These are phyloP conservation scores for Dunaliella salina DNA, from an alignment of 163 green algal genomes.

Conservation along the genomic window DNA sequence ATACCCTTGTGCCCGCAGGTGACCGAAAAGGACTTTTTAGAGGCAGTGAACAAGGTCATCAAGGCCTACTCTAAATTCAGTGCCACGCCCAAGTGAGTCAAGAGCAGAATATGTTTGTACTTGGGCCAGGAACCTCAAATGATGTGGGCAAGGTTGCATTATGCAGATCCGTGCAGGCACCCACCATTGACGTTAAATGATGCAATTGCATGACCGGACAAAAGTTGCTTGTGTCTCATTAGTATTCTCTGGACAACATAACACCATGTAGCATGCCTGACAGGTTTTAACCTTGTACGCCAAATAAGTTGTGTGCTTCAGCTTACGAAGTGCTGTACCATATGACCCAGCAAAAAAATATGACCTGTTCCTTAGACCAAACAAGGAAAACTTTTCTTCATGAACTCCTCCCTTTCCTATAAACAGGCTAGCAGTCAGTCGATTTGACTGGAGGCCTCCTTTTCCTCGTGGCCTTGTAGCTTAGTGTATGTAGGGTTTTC, in stretches of 20 bases:
- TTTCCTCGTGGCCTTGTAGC: not conserved
- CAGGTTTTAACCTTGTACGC: too few relatives aligned
- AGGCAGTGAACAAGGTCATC: slow-evolving; percentile 96
- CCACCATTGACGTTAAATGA: not conserved
- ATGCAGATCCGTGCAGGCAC: not conserved
- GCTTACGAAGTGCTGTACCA: too few relatives aligned
- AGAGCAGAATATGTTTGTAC: not conserved
- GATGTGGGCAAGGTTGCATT: not conserved
- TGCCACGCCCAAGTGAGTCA: slow-evolving; percentile 88
- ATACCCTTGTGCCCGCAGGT: slow-evolving; percentile 79
- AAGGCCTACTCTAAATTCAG: slow-evolving; percentile 89
- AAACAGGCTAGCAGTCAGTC: too few relatives aligned
- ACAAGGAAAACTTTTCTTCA: too few relatives aligned
- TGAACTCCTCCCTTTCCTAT: not conserved
- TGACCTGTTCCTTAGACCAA: too few relatives aligned
- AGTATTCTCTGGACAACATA: not conserved
- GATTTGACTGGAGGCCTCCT: too few relatives aligned
- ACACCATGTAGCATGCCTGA: too few relatives aligned
- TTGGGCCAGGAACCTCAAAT: not conserved
- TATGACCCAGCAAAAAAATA: too few relatives aligned
- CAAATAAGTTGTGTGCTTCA: too few relatives aligned
- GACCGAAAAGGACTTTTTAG: slow-evolving; percentile 98
- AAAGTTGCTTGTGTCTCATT: not conserved
- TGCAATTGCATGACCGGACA: not conserved
- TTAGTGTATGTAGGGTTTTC: not conserved